These are phyloP conservation scores for Poterioochromonas sp. DNA, from an alignment of 352 stramenopile genomes.

Conservation along the genomic window DNA sequence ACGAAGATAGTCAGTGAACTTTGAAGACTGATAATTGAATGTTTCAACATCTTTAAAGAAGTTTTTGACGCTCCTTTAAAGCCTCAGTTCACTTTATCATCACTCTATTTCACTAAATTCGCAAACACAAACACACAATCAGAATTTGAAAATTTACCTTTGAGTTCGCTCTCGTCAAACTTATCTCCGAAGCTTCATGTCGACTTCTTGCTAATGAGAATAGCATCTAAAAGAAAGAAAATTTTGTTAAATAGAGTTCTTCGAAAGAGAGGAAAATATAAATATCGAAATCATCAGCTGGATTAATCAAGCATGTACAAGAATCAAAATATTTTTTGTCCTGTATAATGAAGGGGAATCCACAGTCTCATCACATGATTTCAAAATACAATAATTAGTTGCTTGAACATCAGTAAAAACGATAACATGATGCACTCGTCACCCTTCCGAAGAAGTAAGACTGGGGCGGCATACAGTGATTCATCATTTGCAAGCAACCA, in stretches of 20 bases:
- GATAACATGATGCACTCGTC: constrained; percentile 19
- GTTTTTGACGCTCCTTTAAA: no score
- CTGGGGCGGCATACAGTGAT: constrained; percentile 2
- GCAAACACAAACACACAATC: no score
- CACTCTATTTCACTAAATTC: no score
- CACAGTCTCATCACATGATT: constrained; percentile 4
- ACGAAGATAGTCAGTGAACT: not conserved
- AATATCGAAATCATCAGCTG: not conserved
- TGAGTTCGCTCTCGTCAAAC: no score
- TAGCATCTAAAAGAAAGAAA: no score
- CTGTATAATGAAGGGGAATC: constrained; percentile 20
- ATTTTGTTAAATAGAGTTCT: no score
- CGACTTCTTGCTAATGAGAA: no score
- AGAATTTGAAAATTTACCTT: no score
- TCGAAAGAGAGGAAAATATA: no score
- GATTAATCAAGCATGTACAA: constrained; percentile 12
- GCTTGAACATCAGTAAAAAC: not conserved
- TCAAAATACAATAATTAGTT: not conserved
- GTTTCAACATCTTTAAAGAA: no score
- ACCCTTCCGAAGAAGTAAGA: not conserved
- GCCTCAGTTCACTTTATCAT: no score
- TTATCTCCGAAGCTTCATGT: no score
- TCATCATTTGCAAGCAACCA: not conserved
- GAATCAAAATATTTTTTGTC: not conserved
- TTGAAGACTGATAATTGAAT: constrained; percentile 9